These are phyloP conservation scores for Globisporangium acanthophoron DNA, from an alignment of 352 stramenopile genomes.

Conservation along the genomic window DNA sequence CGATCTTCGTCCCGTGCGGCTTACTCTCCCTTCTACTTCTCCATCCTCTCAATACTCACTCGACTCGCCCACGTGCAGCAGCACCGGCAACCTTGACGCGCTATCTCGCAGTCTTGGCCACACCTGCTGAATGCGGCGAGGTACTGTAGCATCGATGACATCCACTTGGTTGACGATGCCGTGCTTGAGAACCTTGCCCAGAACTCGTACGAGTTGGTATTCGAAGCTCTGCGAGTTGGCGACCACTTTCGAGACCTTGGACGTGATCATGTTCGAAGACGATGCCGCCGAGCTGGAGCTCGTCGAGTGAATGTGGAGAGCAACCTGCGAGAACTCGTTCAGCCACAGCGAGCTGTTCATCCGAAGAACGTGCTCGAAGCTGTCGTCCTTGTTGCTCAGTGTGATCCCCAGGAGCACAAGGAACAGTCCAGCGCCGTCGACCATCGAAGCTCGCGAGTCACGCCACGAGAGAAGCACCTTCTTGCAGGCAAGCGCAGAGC, in stretches of 20 bases:
- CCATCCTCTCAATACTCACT: conserved; percentile 6
- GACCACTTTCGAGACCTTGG: conserved; percentile 2
- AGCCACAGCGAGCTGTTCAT: conserved; percentile 29
- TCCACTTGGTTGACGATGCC: conserved; percentile 17
- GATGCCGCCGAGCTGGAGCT: neutral
- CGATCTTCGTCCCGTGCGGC: neutral
- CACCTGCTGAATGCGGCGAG: conserved; percentile 3
- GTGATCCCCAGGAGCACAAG: conserved; percentile 14
- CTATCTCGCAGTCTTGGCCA: conserved; percentile 15
- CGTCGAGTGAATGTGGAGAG: conserved; percentile 10
- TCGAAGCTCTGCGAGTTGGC: conserved; percentile 9
- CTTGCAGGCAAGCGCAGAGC: conserved; percentile 3
- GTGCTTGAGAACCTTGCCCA: conserved; percentile 17
- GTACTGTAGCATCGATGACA: conserved; percentile 17
- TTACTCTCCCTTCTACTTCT: neutral
- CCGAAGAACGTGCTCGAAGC: conserved; percentile 9
- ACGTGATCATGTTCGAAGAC: neutral
- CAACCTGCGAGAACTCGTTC: conserved; percentile 18
- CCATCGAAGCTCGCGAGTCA: neutral
- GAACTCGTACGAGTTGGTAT: conserved; percentile 2
- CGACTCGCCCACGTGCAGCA: conserved; percentile 6
- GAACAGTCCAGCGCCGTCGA: conserved; percentile 16
- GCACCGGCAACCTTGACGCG: conserved; percentile 3
- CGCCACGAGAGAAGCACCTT: conserved; percentile 6
- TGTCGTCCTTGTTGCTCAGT: conserved; percentile 3